These are phyloP conservation scores for Elaeagnus macrophylla DNA, from an alignment of 306 rosid genomes.

Conservation along the genomic window DNA sequence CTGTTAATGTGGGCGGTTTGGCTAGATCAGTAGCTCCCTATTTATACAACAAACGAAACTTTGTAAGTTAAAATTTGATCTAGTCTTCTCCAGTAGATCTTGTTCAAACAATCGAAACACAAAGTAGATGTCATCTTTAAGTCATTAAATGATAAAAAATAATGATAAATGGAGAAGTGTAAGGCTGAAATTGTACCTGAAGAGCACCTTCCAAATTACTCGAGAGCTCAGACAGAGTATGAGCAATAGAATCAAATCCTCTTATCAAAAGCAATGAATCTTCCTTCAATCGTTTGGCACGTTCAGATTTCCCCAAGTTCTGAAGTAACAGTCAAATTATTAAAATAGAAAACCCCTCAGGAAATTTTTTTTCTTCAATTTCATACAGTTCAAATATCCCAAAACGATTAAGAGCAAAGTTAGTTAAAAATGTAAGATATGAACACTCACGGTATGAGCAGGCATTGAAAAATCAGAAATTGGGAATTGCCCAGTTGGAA, in stretches of 20 bases:
- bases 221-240: constrained; percentile 67
- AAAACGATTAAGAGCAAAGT: neutral
- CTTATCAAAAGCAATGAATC: constrained; percentile 61
- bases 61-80: constrained; percentile 3
- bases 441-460: constrained; percentile 22
- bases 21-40: constrained; percentile 80
- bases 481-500: constrained; percentile 3
- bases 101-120: too few species aligned
- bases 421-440: neutral
- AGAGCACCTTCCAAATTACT: constrained; percentile 68
- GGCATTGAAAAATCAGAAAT: constrained; percentile 4
- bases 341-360: constrained; percentile 3
- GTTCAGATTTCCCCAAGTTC: constrained; percentile 28
- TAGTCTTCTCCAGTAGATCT: neutral
- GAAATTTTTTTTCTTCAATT: too few species aligned
- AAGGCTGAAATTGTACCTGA: constrained; percentile 37
- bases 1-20: constrained; percentile 72
- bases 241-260: constrained; percentile 78
- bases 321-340: neutral
- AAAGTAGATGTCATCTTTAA: too few species aligned
- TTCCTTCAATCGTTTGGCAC: constrained; percentile 43
- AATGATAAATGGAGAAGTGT: neutral
- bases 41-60: constrained; percentile 1
- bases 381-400: neutral
- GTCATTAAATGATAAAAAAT: too few species aligned